Percentiles rank a stretch among this genome's conserved stretches.
phyloP scores from a whole-genome alignment of 768 basidiomycete genomes.

The Floccularia luteovirens region DNA sequence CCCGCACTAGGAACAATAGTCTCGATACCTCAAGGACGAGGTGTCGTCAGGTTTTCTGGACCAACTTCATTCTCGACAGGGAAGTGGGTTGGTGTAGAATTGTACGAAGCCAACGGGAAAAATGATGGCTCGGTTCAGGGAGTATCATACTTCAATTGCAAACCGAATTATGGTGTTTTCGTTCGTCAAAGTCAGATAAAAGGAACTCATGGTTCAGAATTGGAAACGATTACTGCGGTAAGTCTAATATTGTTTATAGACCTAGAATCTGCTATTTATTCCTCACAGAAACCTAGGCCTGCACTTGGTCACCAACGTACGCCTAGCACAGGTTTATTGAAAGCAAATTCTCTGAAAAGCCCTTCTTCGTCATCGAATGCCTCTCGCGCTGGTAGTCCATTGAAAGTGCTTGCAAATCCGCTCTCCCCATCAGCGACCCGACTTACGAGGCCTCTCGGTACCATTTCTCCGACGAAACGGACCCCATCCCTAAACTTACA shows the following conservation, averaged over 20 bases:
- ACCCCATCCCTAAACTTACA: slow-evolving; percentile 36
- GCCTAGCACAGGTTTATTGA: slow-evolving; percentile 36
- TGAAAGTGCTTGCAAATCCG: slow-evolving; percentile 20
- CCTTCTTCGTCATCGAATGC: slow-evolving; percentile 39
- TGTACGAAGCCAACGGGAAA: slow-evolving; percentile 81
- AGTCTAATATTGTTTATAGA: neutral
- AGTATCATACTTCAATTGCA: slow-evolving; percentile 75
- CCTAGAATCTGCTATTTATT: neutral
- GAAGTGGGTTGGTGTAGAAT: slow-evolving; percentile 93
- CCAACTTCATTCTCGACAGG: slow-evolving; percentile 78
- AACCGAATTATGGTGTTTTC: slow-evolving; percentile 76
- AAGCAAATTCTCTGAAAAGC: slow-evolving; percentile 24
- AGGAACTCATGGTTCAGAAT: slow-evolving; percentile 41
- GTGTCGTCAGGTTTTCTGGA: slow-evolving; percentile 82
- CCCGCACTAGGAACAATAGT: slow-evolving; percentile 65
- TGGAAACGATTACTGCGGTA: slow-evolving; percentile 19
- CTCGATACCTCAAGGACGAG: slow-evolving; percentile 71
- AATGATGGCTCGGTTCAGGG: slow-evolving; percentile 90
- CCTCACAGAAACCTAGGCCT: slow-evolving; percentile 21
- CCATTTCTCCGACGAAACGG: slow-evolving; percentile 54
- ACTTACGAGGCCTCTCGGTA: slow-evolving; percentile 7
- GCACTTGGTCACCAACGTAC: slow-evolving; percentile 52
- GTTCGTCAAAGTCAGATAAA: slow-evolving; percentile 83
- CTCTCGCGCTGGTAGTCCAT: slow-evolving; percentile 62
- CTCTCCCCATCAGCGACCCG: too few species aligned